phyloP scores from a whole-genome alignment of 805 yeast species.

The Wickerhamomyces canadensis region DNA sequence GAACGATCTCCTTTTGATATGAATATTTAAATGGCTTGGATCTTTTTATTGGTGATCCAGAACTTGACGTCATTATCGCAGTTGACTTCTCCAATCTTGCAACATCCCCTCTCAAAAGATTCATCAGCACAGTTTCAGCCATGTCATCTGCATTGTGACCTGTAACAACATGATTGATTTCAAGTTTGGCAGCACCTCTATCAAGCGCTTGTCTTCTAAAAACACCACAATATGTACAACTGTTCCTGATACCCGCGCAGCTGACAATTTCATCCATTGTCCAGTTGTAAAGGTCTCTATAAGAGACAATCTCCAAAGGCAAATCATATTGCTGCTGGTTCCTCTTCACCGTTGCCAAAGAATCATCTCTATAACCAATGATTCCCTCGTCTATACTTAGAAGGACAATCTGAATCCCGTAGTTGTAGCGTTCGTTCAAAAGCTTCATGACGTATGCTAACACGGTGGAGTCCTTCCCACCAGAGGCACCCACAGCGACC shows the following conservation, averaged over 20 bases:
- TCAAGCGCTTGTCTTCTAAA: constrained; percentile 94
- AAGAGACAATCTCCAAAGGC: constrained; percentile 77
- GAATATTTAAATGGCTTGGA: constrained; percentile 95
- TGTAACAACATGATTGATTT: constrained; percentile 86
- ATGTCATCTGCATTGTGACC: constrained; percentile 99
- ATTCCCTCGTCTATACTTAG: constrained; percentile 95
- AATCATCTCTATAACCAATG: constrained; percentile 94
- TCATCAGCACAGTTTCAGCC: constrained; percentile 98
- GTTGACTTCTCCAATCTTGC: constrained; percentile 89
- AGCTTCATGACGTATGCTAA: constrained; percentile 83
- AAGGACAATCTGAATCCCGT: constrained; percentile 79
- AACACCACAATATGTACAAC: constrained; percentile 98
- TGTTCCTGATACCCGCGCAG: constrained; percentile 87
- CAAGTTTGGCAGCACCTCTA: constrained; percentile 86
- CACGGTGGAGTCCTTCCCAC: constrained; percentile 97
- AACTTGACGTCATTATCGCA: constrained; percentile 72
- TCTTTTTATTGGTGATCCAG: constrained; percentile 86
- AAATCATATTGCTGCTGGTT: constrained; percentile 81
- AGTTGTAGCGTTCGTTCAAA: constrained; percentile 80
- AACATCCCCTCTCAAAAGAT: constrained; percentile 90
- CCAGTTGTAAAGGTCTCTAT: constrained; percentile 90
- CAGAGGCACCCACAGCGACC: constrained; percentile 97
- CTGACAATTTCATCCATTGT: constrained; percentile 97
- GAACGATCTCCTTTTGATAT: constrained; percentile 94
- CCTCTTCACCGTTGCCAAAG: constrained; percentile 92